Evolutionary conservation across 805 yeast genomes (phyloP).

Genomic region (Jamesozyma gamospora): DNA sequence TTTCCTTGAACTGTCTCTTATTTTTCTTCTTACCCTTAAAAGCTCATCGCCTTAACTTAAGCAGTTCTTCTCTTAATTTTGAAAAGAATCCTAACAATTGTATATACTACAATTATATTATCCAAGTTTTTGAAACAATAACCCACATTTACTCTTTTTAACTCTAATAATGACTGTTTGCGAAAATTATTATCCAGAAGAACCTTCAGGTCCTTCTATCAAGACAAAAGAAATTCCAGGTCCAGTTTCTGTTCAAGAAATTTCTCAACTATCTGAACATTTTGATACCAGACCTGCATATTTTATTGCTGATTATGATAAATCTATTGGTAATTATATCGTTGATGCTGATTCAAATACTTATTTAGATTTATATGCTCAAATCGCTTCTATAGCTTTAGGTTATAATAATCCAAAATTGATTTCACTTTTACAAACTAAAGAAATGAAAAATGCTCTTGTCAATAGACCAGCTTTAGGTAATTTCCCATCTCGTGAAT

Average conservation of each 20-base stretch:
- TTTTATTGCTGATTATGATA: slow-evolving; percentile 54
- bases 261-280: slow-evolving; percentile 44
- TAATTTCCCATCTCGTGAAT: slow-evolving; percentile 51
- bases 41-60: too few relatives aligned
- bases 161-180: slow-evolving; percentile 31
- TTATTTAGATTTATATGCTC: slow-evolving; percentile 58
- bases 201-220: slow-evolving; percentile 64
- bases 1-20: too few relatives aligned
- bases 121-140: too few relatives aligned
- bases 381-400: slow-evolving; percentile 59
- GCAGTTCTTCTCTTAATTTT: too few relatives aligned
- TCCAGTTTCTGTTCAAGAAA: slow-evolving; percentile 47
- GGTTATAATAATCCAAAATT: slow-evolving; percentile 64
- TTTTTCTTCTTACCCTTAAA: too few relatives aligned
- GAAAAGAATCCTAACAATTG: too few relatives aligned
- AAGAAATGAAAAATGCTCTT: slow-evolving; percentile 52
- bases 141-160: too few relatives aligned
- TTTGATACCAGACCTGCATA: slow-evolving; percentile 56
- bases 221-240: slow-evolving; percentile 63
- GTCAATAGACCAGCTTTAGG: slow-evolving; percentile 64
- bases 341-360: slow-evolving; percentile 57
- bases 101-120: too few relatives aligned
- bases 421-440: slow-evolving; percentile 46
- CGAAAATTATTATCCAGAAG: slow-evolving; percentile 61
- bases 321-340: slow-evolving; percentile 56